Base-by-base conservation (phyloP, 257 asterid species). In the Fraxinus cuspidata region DNA sequence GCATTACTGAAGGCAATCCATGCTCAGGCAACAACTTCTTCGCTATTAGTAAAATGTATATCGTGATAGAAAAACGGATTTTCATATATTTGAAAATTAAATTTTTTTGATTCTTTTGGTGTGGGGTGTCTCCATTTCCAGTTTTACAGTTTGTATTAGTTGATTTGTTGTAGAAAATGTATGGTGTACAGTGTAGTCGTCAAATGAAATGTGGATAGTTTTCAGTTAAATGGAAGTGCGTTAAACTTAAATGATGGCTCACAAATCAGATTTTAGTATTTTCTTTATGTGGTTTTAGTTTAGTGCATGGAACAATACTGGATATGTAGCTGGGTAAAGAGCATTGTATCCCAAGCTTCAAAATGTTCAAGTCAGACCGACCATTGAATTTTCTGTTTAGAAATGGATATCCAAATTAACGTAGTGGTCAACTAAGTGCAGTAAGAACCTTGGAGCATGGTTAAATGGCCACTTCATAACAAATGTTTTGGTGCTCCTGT, bases 61-160 rank as follows among this genome's bases (percentile, higher is more conserved):
- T 66, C 77, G 28, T 69, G 81, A 71, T 76, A 64, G 79, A n/a
- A 27, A 75, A 31, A 35, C 27, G 58, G 66, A 37, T 40, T 65
- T 66, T 78, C 74, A 4, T 65, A 31, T 72, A 60, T 76, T 81
- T 25, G n/a, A 63, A 42, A 74, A 76, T 15, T 21, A 77, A 58
- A 77, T 79, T 87, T 81, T 60, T 82, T 85, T 69, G 63, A 84
- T 86, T 87, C 86, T 80, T 81, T 83, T 69, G 82, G 78, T 80
- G 64, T 47, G 85, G 73, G 51, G 16, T 56, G 63, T 77, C 49
- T 83, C 74, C 77, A 53, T 85, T 78, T 47, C 74, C 63, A 84
- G 42, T 73, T 79, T 78, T 72, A 63, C 23, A 78, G 53, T 51
- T 79, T 74, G 78, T 79, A 77, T 81, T 88, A 42, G 19, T 85